A percentile compares a stretch with the other conserved stretches of the same genome.
Evolutionary conservation across 306 rosid species (phyloP).

Genomic region (Cucurbita pepo): DNA sequence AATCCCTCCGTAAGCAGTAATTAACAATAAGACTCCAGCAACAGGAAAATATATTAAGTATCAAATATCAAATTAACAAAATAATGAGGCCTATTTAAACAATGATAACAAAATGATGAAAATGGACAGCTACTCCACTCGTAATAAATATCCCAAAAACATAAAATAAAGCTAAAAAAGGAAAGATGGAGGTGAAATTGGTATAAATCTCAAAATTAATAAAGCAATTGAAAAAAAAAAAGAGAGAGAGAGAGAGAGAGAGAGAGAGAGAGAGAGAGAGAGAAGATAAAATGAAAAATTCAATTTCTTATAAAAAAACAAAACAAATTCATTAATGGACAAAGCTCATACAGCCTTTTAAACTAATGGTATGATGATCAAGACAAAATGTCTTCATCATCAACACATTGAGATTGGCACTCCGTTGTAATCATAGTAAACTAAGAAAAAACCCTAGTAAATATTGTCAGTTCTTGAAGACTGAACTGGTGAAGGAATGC

Average conservation of each 20-base stretch:
- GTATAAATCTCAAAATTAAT: neutral
- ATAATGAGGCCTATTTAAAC: neutral
- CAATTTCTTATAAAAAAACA: neutral
- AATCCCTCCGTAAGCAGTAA: neutral
- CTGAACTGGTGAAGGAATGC: neutral
- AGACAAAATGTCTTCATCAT: neutral
- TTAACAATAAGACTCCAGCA: neutral
- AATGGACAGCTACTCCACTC: neutral
- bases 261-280: too few relatives aligned
- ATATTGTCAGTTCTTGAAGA: neutral
- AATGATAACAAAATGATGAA: neutral
- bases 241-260: too few relatives aligned
- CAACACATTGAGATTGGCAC: neutral
- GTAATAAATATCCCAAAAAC: neutral
- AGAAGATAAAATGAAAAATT: neutral
- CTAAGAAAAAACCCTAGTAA: neutral
- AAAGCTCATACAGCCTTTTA: neutral
- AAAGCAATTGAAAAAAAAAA: neutral
- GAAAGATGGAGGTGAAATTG: neutral
- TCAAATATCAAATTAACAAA: neutral
- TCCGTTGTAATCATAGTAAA: neutral
- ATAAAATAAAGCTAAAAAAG: neutral
- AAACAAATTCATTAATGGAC: neutral
- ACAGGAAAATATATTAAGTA: neutral
- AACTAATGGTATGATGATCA: neutral